phyloP scores from a whole-genome alignment of 139 green algal species.

The Auxenochlorella protothecoides region DNA sequence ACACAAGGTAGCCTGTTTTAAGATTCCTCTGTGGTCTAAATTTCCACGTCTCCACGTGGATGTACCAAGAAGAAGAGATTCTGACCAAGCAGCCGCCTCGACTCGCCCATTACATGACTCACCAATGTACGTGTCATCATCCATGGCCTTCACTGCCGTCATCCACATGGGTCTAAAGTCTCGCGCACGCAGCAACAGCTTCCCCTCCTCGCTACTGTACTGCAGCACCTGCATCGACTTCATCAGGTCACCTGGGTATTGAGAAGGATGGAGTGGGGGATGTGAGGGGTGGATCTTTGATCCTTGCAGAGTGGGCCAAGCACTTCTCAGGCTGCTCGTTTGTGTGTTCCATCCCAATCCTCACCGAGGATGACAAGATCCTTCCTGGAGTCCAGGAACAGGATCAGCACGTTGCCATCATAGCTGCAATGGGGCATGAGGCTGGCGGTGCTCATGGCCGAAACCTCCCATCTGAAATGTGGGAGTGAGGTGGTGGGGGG shows the following conservation, averaged over 20 bases:
- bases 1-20: no score
- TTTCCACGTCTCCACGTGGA: no score
- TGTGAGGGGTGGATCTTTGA: not conserved
- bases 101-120: not conserved
- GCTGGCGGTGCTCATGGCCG: not conserved
- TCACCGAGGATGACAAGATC: conserved; percentile 87
- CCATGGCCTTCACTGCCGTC: conserved; percentile 69
- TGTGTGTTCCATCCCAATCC: not conserved
- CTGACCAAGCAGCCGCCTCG: no score
- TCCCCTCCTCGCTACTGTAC: conserved; percentile 49
- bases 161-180: conserved; percentile 88
- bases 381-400: conserved; percentile 65
- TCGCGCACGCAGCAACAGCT: conserved; percentile 31
- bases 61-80: no score
- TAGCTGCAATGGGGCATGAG: conserved; percentile 67
- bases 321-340: not conserved
- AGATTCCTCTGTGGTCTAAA: no score
- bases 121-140: conserved; percentile 81
- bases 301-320: not conserved
- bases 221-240: conserved; percentile 80
- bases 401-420: conserved; percentile 65
- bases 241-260: conserved; percentile 83
- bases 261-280: not conserved
- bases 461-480: no score
- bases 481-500: no score